Evolutionary conservation across 352 stramenopile genomes (phyloP), one percentile per base, ranked within the genome.

Genomic region (Phytophthora fragariae): DNA sequence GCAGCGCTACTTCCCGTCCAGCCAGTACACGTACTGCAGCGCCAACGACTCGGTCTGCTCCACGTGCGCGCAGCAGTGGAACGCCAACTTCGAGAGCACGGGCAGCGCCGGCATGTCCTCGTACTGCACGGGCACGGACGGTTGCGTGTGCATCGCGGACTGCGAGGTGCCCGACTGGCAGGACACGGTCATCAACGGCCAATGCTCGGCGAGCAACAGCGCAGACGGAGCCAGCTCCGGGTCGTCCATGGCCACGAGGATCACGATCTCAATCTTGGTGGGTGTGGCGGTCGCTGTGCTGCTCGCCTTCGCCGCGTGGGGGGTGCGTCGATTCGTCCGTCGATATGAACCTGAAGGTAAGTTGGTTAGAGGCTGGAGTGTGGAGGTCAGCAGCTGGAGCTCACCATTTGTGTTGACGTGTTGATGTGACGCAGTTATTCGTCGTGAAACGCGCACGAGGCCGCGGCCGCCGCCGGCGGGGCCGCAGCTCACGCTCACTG

Each of bases 21-120:
- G n/a, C 47, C 72, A 80, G 56, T 83, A 80, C 68, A 69, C 69
- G 35, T 87, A 87, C 64, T 87, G 80, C 61, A 74, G 56, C 52
- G 65, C 55, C 12, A 73, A 80, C 35, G 77, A 87, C 64, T 68
- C 75, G 44, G 67, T 73, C 27, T 87, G 80, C 52, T 56, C 68
- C 52, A 57, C 57, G 31, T 87, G 75, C 62, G 72, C 24, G 14
- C 35, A 69, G 5, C 64, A 71, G 33, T 87, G 80, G 80, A 72
- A 68, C 55, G 33, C 57, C 29, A 76, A 75, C 57, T 82, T 68
- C 57, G 63, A 70, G 53, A 59, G 41, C 39, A 75, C 73, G 14
- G 73, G 66, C 12, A 80, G 69, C 35, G 65, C 69, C 10, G 63
- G 57, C 1, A 44, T 63, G 46, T 68, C 69, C 15, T 72, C 68